These are phyloP conservation scores for Kregervanrija delftensis DNA, from an alignment of 805 yeast genomes.

Conservation along the genomic window DNA sequence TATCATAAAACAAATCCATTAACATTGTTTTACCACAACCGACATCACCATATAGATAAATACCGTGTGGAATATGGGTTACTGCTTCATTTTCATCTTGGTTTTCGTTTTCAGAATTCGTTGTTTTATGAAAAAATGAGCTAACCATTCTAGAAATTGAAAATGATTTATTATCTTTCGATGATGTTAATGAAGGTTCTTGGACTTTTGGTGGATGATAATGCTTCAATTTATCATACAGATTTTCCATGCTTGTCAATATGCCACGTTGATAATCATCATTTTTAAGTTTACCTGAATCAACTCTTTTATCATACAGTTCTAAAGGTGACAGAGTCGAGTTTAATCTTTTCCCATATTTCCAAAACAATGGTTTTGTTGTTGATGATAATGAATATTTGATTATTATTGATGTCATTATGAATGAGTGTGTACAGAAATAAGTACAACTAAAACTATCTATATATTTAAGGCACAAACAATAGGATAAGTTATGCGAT, in stretches of 20 bases:
- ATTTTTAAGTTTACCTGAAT: conserved; percentile 46
- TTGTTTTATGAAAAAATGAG: conserved; percentile 20
- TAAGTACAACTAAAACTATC: too few species aligned
- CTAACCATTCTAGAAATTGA: conserved; percentile 33
- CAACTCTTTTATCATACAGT: conserved; percentile 23
- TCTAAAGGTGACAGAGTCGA: conserved; percentile 22
- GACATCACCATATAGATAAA: conserved; percentile 93
- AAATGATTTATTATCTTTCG: neutral
- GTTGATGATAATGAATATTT: too few species aligned
- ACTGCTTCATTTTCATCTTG: neutral
- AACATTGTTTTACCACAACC: conserved; percentile 99
- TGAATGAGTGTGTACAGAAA: too few species aligned
- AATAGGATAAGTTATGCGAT: too few species aligned
- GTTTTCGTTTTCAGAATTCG: neutral
- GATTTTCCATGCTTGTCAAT: conserved; percentile 49
- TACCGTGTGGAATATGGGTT: conserved; percentile 61
- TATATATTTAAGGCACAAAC: too few species aligned
- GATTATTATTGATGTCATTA: too few species aligned
- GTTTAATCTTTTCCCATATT: neutral
- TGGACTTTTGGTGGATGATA: conserved; percentile 60
- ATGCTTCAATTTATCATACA: conserved; percentile 45
- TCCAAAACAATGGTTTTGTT: too few species aligned
- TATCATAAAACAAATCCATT: conserved; percentile 88
- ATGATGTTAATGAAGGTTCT: conserved; percentile 38
- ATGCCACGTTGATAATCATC: conserved; percentile 80